Evolutionary conservation across 1,139 yeast genomes (phyloP).

Genomic region (Protomyces macrosporus): DNA sequence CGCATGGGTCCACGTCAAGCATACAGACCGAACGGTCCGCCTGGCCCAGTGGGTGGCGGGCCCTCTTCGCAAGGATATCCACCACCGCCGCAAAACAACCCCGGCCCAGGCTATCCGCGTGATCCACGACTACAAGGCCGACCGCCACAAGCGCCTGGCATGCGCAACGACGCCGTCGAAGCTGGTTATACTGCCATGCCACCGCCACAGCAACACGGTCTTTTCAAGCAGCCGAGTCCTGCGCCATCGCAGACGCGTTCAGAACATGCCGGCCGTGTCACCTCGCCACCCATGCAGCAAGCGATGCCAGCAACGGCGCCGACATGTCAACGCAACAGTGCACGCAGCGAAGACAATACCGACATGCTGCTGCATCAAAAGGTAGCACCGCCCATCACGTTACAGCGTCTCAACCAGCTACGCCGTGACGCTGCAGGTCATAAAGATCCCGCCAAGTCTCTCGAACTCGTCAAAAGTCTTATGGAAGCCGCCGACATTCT

Average conservation of each 20-base stretch:
- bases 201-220: background rate
- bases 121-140: background rate
- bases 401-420: background rate
- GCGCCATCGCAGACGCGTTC: background rate
- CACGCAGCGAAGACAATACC: background rate
- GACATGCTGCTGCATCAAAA: constrained; percentile 14
- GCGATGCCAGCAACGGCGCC: background rate
- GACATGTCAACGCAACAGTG: background rate
- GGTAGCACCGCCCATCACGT: constrained; percentile 4
- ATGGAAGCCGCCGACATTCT: constrained; percentile 46
- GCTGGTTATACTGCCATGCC: background rate
- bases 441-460: constrained; percentile 42
- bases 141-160: background rate
- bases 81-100: background rate
- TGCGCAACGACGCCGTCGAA: background rate
- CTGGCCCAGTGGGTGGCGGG: background rate
- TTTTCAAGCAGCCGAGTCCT: background rate
- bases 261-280: background rate
- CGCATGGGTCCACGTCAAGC: background rate
- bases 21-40: background rate
- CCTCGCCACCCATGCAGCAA: background rate
- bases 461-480: constrained; percentile 49
- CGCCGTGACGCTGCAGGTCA: constrained; percentile 7
- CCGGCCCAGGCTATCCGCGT: background rate
- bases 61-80: background rate